phyloP scores from a whole-genome alignment of 2,329 filamentous ascomycete genomes.

The Escovopsis sp. region DNA sequence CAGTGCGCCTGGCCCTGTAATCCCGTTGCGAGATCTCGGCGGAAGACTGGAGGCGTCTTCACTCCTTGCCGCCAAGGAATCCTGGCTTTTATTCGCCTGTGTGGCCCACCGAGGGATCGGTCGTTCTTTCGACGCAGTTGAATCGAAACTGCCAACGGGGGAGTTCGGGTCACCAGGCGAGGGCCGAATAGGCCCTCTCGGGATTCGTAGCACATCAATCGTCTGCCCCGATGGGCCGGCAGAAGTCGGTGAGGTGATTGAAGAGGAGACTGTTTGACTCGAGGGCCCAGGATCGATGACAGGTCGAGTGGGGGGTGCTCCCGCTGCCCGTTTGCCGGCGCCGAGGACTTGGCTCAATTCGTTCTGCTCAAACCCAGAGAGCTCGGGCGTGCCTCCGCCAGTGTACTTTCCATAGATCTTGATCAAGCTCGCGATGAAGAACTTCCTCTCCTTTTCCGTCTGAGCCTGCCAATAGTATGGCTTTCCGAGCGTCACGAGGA shows the following conservation, averaged over 20 bases:
- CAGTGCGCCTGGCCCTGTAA: conserved; percentile 23
- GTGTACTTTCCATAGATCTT: conserved; percentile 98
- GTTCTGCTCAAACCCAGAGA: conserved; percentile 67
- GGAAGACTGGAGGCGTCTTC: conserved; percentile 37
- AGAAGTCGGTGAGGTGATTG: conserved; percentile 6
- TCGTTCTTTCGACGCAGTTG: conserved; percentile 23
- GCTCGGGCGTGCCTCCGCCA: conserved; percentile 62
- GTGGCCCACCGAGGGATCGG: conserved; percentile 32
- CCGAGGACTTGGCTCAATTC: conserved; percentile 67
- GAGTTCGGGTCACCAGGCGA: conserved; percentile 30
- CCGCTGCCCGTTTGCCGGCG: conserved; percentile 28
- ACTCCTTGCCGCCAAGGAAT: conserved; percentile 35
- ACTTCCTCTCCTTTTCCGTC: conserved; percentile 92
- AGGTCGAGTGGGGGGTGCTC: conserved; percentile 11
- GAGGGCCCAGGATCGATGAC: conserved; percentile 11
- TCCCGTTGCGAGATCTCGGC: conserved; percentile 38
- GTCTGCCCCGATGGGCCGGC: conserved; percentile 8
- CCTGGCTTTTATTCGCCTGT: conserved; percentile 41
- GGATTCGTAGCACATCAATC: conserved; percentile 15
- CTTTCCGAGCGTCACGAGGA: conserved; percentile 78
- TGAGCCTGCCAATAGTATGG: conserved; percentile 95
- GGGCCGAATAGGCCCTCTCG: conserved; percentile 16
- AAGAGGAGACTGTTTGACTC: conserved; percentile 9
- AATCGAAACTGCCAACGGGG: conserved; percentile 38
- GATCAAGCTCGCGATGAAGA: conserved; percentile 89